A percentile compares a stretch with the other conserved stretches of the same genome.
Evolutionary conservation across 2,329 filamentous ascomycete genomes (phyloP).

Genomic region (Xylaria polymorpha): DNA sequence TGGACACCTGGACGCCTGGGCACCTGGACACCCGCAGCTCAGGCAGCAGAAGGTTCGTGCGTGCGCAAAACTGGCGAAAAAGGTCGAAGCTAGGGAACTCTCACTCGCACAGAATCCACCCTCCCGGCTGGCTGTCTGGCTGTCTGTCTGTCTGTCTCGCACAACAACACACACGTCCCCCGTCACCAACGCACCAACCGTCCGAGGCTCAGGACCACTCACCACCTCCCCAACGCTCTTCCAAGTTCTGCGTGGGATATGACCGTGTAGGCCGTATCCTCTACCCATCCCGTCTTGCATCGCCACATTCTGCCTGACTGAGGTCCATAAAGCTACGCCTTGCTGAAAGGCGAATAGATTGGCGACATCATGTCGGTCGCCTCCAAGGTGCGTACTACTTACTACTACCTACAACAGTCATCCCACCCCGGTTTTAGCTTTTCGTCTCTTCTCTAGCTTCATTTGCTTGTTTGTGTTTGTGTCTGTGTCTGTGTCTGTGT

Average conservation of each 20-base stretch:
- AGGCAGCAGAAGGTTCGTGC: constrained; percentile 28
- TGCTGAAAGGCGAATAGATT: constrained; percentile 64
- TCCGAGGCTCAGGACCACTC: constrained; percentile 34
- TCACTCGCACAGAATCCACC: constrained; percentile 26
- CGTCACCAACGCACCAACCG: constrained; percentile 30
- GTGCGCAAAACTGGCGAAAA: constrained; percentile 32
- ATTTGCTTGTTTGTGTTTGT: neutral
- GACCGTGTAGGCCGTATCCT: constrained; percentile 53
- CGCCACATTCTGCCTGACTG: constrained; percentile 46
- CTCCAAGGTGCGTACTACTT: constrained; percentile 63
- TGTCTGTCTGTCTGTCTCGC: constrained; percentile 4
- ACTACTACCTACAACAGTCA: too few species aligned
- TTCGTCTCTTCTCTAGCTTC: too few species aligned
- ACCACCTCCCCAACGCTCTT: constrained; percentile 25
- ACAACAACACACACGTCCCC: constrained; percentile 32
- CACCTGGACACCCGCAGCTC: too few species aligned
- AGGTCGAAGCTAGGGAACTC: constrained; percentile 31
- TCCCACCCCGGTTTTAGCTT: neutral
- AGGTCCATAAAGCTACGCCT: constrained; percentile 56
- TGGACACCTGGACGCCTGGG: neutral
- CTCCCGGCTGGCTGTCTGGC: too few species aligned
- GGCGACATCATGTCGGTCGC: constrained; percentile 72
- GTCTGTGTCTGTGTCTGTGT: neutral
- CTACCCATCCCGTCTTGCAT: constrained; percentile 41
- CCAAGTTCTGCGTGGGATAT: constrained; percentile 46